Evolutionary conservation across 805 yeast genomes (phyloP).

Genomic region (Metschnikowia reukaufii): DNA sequence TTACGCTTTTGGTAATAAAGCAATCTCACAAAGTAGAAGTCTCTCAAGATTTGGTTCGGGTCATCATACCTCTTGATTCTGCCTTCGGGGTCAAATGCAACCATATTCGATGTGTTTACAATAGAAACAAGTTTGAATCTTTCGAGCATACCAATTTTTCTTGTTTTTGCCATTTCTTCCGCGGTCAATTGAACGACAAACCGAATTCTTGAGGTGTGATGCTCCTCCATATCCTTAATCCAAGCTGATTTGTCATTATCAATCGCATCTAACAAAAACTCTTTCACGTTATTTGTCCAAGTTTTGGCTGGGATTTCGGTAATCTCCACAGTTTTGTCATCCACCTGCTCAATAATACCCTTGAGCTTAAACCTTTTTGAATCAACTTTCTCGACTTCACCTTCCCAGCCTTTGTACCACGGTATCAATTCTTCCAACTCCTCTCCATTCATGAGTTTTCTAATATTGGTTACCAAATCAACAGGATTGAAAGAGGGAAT

Average conservation of each 20-base stretch:
- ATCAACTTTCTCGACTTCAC: constrained; percentile 63
- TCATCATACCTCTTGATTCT: constrained; percentile 78
- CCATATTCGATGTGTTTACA: constrained; percentile 82
- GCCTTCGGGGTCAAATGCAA: constrained; percentile 89
- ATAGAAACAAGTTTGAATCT: constrained; percentile 75
- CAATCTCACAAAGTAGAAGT: constrained; percentile 81
- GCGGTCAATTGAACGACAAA: constrained; percentile 72
- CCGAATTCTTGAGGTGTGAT: constrained; percentile 78
- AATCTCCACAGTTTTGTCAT: constrained; percentile 77
- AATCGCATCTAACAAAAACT: constrained; percentile 70
- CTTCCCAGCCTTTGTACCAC: constrained; percentile 97
- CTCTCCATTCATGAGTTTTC: constrained; percentile 70
- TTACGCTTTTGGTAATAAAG: constrained; percentile 91
- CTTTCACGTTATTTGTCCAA: constrained; percentile 93
- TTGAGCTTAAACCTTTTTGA: constrained; percentile 71
- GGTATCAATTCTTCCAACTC: constrained; percentile 75
- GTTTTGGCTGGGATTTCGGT: constrained; percentile 89
- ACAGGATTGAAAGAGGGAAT: constrained; percentile 88
- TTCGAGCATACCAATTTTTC: constrained; percentile 74
- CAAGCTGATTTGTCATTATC: constrained; percentile 82
- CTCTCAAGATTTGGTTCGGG: constrained; percentile 75
- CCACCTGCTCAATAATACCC: constrained; percentile 81
- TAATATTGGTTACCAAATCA: constrained; percentile 76
- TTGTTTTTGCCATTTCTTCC: constrained; percentile 82
- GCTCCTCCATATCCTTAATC: constrained; percentile 95